Evolutionary conservation across 306 rosid genomes (phyloP).

Genomic region (Cyamopsis tetragonoloba): DNA sequence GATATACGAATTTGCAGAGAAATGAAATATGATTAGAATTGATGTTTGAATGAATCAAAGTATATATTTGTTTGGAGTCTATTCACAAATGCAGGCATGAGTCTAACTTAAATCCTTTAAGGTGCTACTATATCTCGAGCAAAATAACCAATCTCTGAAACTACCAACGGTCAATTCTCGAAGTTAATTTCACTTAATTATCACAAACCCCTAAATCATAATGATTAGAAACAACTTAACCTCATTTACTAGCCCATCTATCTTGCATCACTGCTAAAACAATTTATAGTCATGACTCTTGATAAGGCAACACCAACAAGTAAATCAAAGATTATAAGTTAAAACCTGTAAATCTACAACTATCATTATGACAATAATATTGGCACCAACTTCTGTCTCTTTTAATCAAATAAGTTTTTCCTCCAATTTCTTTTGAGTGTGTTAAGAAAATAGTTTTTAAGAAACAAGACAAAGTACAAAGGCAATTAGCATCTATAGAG

Average conservation of each 20-base stretch:
- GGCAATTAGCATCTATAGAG: not conserved
- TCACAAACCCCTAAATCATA: not conserved
- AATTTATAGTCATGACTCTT: not conserved
- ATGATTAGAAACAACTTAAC: not conserved
- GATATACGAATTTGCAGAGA: not conserved
- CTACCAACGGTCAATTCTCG: not conserved
- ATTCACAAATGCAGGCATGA: constrained; percentile 18
- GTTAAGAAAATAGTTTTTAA: constrained; percentile 2
- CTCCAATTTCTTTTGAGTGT: not conserved
- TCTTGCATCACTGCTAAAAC: not conserved
- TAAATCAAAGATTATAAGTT: not conserved
- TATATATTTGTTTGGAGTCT: not conserved
- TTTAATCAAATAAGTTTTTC: not conserved
- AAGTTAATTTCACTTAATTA: not conserved
- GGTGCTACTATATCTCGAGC: not conserved
- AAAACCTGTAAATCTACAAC: constrained; percentile 1
- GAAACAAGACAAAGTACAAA: not conserved
- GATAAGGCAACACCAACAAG: constrained; percentile 9
- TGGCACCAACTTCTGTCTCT: not conserved
- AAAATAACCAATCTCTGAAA: not conserved
- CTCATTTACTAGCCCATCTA: not conserved
- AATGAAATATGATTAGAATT: not conserved
- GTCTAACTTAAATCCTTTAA: not conserved
- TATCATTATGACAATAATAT: not conserved
- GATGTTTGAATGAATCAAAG: constrained; percentile 9